Base-by-base conservation (phyloP, 129 eudicot species). In the Centella asiatica region DNA sequence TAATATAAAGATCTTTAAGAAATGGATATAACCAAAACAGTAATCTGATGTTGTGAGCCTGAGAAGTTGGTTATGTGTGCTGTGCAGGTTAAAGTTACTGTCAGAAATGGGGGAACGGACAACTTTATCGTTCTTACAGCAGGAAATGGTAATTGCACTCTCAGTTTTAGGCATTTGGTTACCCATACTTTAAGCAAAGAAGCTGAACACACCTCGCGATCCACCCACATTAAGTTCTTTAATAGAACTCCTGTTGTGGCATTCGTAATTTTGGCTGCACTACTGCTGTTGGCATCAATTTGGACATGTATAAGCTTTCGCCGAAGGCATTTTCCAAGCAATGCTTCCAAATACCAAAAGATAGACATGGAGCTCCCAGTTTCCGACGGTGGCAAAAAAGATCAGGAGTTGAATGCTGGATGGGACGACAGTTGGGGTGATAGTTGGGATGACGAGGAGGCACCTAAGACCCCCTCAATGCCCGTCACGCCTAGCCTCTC, bases 381-480 rank as follows among this genome's bases (percentile, higher is more conserved):
- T 69, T 80, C 86, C 7, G 71, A 72, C 29, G 82, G 70, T 44
- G 56, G 66, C 62, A 83, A 77, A 64, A 47, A 34, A 15, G 83
- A 64, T 11, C 13, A 76, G 8, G 78, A 74, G 47, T 65, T 62
- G 44, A 78, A 83, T 44, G 63, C 46, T 37, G 86, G 81, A 9
- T 89, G 97, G 97, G 84, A 89, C 36, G 73, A 89, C 39, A 85
- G 72, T 56, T 89, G 97, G 97, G 75, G 79, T 44, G 97, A 89
- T 42, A 77, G 58, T 69, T 85, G 97, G 92, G 97, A 76, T 47
- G 97, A 89, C 23, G 95, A 82, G 53, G 97, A 89, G 82, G 92
- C 95, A 25, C 85, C 97, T 15, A 73, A 14, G 50, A 75, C 94
- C 0, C 87, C 96, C 2, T 77, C 90, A 2, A 54, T 77, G 83